These are phyloP conservation scores for Hanseniaspora taiwanica DNA, from an alignment of 805 yeast species.

Conservation along the genomic window DNA sequence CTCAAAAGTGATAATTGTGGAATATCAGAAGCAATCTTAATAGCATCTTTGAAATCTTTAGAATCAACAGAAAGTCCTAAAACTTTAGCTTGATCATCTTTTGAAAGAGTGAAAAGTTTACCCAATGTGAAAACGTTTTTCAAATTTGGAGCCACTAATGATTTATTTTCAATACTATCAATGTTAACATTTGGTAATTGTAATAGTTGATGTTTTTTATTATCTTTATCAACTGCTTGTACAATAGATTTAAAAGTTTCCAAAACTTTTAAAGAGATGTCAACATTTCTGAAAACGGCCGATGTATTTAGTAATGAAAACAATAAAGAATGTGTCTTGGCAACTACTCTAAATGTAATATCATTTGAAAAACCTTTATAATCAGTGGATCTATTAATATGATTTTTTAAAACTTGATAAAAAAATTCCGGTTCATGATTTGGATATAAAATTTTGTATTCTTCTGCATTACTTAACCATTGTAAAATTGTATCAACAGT, in stretches of 20 bases:
- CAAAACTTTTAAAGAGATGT: constrained; percentile 43
- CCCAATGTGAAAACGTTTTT: constrained; percentile 32
- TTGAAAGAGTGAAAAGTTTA: constrained; percentile 48
- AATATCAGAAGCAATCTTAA: constrained; percentile 45
- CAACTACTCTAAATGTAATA: constrained; percentile 41
- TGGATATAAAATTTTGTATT: constrained; percentile 35
- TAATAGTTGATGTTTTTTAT: constrained; percentile 37
- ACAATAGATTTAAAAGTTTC: constrained; percentile 58
- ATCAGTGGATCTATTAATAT: constrained; percentile 38
- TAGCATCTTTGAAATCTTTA: constrained; percentile 32
- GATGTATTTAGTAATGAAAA: constrained; percentile 72
- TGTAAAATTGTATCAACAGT: constrained; percentile 43
- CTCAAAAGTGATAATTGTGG: constrained; percentile 58
- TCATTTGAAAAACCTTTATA: constrained; percentile 15
- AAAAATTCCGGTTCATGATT: constrained; percentile 35
- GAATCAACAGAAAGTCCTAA: constrained; percentile 38
- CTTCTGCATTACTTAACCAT: constrained; percentile 54
- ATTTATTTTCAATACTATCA: constrained; percentile 27
- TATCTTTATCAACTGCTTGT: constrained; percentile 56
- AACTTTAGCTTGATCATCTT: constrained; percentile 39
- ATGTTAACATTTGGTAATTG: constrained; percentile 65
- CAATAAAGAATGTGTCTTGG: constrained; percentile 52
- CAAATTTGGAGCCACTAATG: constrained; percentile 3
- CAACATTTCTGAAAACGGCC: constrained; percentile 60
- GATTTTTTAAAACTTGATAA: constrained; percentile 37